Conservation (phyloP, 2,329 filamentous ascomycete genomes). For the Rugonectria rugulosa region DNA sequence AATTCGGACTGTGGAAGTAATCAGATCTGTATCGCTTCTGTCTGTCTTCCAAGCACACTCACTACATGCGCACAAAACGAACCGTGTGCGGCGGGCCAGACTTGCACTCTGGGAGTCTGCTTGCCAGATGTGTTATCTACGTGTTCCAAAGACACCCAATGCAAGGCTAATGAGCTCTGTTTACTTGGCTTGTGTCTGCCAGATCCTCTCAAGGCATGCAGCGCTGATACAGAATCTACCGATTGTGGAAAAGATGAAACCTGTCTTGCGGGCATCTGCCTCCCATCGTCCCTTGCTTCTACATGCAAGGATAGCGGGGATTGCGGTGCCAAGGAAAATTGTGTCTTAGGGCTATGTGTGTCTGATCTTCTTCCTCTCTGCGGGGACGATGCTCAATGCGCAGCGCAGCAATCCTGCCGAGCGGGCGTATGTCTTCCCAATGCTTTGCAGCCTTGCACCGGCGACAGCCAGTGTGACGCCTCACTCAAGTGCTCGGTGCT, state of each 20-base stretch:
- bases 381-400: no score
- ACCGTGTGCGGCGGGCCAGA: background rate
- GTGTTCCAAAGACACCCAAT: background rate
- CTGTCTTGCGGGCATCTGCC: background rate
- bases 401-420: no score
- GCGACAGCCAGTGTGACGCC: no score
- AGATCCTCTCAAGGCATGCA: background rate
- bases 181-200: background rate
- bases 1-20: background rate
- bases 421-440: no score
- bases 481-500: no score
- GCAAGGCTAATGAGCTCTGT: background rate
- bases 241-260: background rate
- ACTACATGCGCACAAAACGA: background rate
- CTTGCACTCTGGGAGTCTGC: background rate
- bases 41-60: background rate
- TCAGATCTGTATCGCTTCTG: background rate
- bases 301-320: background rate
- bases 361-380: background rate
- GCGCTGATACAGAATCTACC: background rate
- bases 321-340: background rate
- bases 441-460: no score
- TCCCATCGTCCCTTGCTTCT: background rate
- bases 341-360: background rate
- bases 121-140: background rate